Evolutionary conservation across 139 green algal genomes (phyloP).

Genomic region (Desmodesmus armatus): DNA sequence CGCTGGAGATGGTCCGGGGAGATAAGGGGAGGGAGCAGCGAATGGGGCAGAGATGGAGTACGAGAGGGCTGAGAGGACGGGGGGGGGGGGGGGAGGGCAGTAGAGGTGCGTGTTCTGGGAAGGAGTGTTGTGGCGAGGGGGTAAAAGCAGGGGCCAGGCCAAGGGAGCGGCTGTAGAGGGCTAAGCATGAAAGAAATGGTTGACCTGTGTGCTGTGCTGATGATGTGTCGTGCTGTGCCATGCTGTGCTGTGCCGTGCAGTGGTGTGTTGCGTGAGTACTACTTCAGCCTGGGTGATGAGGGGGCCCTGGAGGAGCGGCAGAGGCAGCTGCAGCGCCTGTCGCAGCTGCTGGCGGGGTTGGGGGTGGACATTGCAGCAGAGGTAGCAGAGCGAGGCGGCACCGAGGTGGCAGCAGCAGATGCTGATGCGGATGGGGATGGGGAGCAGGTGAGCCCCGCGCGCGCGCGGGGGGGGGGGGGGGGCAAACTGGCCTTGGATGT

Average conservation of each 20-base stretch:
- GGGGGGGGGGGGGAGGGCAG: too few species aligned
- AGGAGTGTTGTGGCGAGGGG: too few species aligned
- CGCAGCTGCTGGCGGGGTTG: slow-evolving; percentile 27
- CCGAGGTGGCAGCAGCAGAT: slow-evolving; percentile 4
- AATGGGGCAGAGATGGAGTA: too few species aligned
- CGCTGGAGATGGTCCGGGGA: slow-evolving; percentile 69
- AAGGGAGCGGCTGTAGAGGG: slow-evolving; percentile 71
- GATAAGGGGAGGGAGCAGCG: neutral
- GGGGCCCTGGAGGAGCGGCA: slow-evolving; percentile 31
- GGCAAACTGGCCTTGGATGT: too few species aligned
- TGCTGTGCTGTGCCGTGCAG: neutral
- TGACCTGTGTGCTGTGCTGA: too few species aligned
- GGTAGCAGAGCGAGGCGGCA: slow-evolving; percentile 9
- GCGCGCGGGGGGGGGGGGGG: too few species aligned
- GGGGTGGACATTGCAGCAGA: slow-evolving; percentile 36
- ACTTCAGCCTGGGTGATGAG: slow-evolving; percentile 15
- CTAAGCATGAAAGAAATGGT: too few species aligned
- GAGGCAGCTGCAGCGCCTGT: slow-evolving; percentile 36
- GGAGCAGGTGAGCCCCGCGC: neutral
- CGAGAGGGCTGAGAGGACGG: too few species aligned
- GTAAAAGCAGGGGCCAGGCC: too few species aligned
- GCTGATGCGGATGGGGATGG: slow-evolving; percentile 4
- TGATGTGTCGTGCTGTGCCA: too few species aligned
- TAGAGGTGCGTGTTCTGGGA: too few species aligned
- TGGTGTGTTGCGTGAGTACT: slow-evolving; percentile 29